A percentile compares a stretch with the other conserved stretches of the same genome.
Evolutionary conservation across 495 filamentous ascomycete genomes (phyloP).

Genomic region (Hypoxylon cercidicola): DNA sequence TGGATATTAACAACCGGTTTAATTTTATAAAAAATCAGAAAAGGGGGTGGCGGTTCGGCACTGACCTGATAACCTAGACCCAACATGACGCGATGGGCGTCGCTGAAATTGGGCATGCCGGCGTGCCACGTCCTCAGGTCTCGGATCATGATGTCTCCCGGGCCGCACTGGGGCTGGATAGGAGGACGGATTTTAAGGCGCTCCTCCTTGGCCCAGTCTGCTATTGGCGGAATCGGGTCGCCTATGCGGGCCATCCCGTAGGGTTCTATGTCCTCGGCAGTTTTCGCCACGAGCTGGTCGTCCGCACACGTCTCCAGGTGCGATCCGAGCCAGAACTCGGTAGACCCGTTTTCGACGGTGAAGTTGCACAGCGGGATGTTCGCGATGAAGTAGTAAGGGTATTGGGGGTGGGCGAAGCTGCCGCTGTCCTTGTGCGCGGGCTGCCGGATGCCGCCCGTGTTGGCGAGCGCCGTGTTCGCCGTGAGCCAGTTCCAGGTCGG

Average conservation of each 20-base stretch:
- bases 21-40: background rate
- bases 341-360: slow-evolving; percentile 51
- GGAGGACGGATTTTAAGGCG: slow-evolving; percentile 45
- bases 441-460: slow-evolving; percentile 45
- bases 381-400: slow-evolving; percentile 45
- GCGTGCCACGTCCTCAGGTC: slow-evolving; percentile 60
- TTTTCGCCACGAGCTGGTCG: slow-evolving; percentile 37
- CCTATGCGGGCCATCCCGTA: slow-evolving; percentile 29
- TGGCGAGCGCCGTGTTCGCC: slow-evolving; percentile 48
- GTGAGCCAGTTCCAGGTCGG: slow-evolving; percentile 49
- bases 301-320: slow-evolving; percentile 45
- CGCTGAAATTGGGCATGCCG: slow-evolving; percentile 56
- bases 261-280: slow-evolving; percentile 37
- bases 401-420: slow-evolving; percentile 44
- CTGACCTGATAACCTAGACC: slow-evolving; percentile 48
- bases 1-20: background rate
- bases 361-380: slow-evolving; percentile 43
- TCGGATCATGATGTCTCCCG: slow-evolving; percentile 54
- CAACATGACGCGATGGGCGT: slow-evolving; percentile 56
- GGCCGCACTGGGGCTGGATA: slow-evolving; percentile 51
- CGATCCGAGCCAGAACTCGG: slow-evolving; percentile 58
- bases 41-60: background rate
- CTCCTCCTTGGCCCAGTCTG: slow-evolving; percentile 44
- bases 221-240: slow-evolving; percentile 31
- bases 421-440: slow-evolving; percentile 50